A percentile compares a stretch with the other conserved stretches of the same genome.
phyloP scores from a whole-genome alignment of 495 filamentous ascomycete genomes.

The Penicillium argentinense region DNA sequence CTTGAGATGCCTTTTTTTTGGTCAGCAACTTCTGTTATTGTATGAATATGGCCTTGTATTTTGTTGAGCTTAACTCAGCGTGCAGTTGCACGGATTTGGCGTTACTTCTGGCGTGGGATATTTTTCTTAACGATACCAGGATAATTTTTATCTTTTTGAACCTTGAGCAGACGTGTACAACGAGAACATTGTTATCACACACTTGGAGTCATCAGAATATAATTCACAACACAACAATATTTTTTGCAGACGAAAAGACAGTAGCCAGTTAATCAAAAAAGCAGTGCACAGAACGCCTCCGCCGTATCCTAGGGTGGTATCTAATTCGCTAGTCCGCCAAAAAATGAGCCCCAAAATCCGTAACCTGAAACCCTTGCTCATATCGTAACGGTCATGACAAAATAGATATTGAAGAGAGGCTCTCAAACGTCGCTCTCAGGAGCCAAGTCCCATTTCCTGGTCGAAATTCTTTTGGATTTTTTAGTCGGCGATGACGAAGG shows the following conservation, averaged over 20 bases:
- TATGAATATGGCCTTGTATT: no score
- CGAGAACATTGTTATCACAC: no score
- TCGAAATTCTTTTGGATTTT: constrained; percentile 53
- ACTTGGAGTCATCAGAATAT: no score
- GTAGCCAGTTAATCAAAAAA: not conserved
- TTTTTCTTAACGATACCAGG: no score
- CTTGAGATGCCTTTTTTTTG: not conserved
- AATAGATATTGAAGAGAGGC: not conserved
- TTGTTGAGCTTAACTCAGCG: no score
- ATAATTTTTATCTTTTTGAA: no score
- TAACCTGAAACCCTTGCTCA: constrained; percentile 1
- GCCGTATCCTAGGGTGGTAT: constrained; percentile 14
- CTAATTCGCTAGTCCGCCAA: constrained; percentile 10
- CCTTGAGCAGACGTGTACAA: no score
- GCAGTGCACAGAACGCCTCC: constrained; percentile 20
- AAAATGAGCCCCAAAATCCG: constrained; percentile 3
- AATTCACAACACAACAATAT: not conserved
- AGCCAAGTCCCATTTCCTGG: constrained; percentile 56
- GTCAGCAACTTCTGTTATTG: not conserved
- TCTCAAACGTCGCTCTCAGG: constrained; percentile 52
- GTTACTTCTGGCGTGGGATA: no score
- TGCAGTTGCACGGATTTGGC: no score
- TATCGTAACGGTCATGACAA: constrained; percentile 24
- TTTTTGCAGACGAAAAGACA: constrained; percentile 2
- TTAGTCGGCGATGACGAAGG: constrained; percentile 34